Percentiles rank a stretch among this genome's conserved stretches.
phyloP scores from a whole-genome alignment of 2,329 filamentous ascomycete genomes.

The Colletotrichum chlorophyti region DNA sequence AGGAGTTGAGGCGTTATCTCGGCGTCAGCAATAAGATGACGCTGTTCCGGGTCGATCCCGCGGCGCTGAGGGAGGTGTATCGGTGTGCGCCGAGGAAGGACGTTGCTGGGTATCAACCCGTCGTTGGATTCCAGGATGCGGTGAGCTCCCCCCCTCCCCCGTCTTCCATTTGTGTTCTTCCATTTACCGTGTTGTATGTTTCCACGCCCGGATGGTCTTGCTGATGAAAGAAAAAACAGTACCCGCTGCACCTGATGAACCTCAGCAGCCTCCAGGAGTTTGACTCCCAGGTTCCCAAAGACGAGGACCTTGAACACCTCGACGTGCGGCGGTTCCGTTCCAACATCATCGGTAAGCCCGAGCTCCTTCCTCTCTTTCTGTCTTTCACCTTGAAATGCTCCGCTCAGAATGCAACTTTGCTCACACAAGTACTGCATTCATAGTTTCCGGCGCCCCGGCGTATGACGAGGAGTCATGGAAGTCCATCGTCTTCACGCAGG shows the following conservation, averaged over 20 bases:
- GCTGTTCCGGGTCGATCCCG: constrained; percentile 72
- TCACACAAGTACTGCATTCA: neutral
- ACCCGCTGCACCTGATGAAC: constrained; percentile 73
- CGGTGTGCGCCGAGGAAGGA: constrained; percentile 65
- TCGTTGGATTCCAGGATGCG: constrained; percentile 73
- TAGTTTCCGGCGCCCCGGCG: constrained; percentile 66
- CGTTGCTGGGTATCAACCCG: constrained; percentile 67
- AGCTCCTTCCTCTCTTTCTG: neutral
- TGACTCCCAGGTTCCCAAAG: constrained; percentile 60
- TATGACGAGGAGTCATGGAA: constrained; percentile 78
- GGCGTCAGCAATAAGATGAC: constrained; percentile 71
- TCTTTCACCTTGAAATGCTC: neutral
- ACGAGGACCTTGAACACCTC: constrained; percentile 55
- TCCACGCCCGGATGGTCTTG: no score
- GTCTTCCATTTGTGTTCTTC: neutral
- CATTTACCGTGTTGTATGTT: neutral
- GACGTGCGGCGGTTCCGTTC: constrained; percentile 72
- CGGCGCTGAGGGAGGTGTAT: constrained; percentile 62
- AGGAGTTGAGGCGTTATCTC: constrained; percentile 69
- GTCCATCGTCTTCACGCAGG: constrained; percentile 58
- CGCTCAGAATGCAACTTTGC: neutral
- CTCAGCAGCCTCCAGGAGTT: constrained; percentile 69
- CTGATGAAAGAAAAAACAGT: constrained; percentile 48
- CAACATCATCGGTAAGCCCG: constrained; percentile 69
- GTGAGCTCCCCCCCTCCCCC: constrained; percentile 49